These are phyloP conservation scores for Glonium stellatum DNA, from an alignment of 495 filamentous ascomycete species.

Conservation along the genomic window DNA sequence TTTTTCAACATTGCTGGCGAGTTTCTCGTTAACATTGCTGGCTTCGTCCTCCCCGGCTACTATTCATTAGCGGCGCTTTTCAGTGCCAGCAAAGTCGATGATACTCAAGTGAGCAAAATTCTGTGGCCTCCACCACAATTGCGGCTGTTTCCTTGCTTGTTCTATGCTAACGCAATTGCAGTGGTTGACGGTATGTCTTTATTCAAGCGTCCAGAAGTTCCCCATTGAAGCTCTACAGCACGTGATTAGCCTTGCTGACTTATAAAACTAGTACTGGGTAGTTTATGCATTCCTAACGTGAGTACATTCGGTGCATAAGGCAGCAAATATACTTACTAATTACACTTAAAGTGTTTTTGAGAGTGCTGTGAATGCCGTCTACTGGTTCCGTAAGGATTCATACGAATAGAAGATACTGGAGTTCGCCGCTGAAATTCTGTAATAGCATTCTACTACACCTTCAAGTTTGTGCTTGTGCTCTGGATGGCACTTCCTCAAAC, in stretches of 20 bases:
- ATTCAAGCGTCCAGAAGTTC: neutral
- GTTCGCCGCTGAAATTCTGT: slow-evolving; percentile 1
- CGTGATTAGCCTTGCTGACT: slow-evolving; percentile 31
- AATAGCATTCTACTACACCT: slow-evolving; percentile 95
- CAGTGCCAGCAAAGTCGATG: slow-evolving; percentile 70
- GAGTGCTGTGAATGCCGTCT: slow-evolving; percentile 85
- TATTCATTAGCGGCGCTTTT: slow-evolving; percentile 91
- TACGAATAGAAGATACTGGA: neutral
- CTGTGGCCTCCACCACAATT: neutral
- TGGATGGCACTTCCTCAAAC: slow-evolving; percentile 96
- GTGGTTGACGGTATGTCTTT: slow-evolving; percentile 60
- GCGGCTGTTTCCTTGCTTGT: slow-evolving; percentile 7
- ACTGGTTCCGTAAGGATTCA: slow-evolving; percentile 80
- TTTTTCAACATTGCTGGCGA: slow-evolving; percentile 98
- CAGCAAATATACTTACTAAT: slow-evolving; percentile 12
- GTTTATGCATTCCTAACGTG: slow-evolving; percentile 87
- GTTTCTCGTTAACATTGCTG: slow-evolving; percentile 92
- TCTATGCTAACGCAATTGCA: slow-evolving; percentile 30
- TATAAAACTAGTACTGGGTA: slow-evolving; percentile 80
- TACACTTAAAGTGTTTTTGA: slow-evolving; percentile 61
- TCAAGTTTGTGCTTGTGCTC: slow-evolving; percentile 94
- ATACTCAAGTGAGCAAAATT: slow-evolving; percentile 65
- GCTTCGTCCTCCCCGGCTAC: slow-evolving; percentile 90
- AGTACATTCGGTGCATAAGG: slow-evolving; percentile 26
- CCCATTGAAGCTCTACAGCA: neutral